Base-by-base conservation (phyloP, 1,139 yeast species). In the Meyerozyma elateridarum region DNA sequence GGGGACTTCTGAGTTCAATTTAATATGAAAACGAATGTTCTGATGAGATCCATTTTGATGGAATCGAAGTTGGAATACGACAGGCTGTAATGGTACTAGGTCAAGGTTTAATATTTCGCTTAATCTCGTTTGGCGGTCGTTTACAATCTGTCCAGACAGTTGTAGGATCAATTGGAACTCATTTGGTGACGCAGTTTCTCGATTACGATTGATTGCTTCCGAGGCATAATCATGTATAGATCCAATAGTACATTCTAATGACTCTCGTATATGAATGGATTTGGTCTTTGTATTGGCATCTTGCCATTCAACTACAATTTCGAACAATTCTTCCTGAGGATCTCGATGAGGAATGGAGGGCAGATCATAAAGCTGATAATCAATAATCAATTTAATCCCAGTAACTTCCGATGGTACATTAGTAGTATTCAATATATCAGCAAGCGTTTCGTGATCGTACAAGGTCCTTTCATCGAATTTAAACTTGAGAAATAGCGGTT, bases 251-350 rank as follows among this genome's bases (percentile, higher is more conserved):
- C 59, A 52, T 11, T 39, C 30, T 13, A 60, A 38, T 1, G 58
- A 36, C 32, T 57, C 64, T 15, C 62, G 35, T 7, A 50, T 32
- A 7, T 30, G 25, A 3, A 49, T 34, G 8, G 30, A 31, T n/a
- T 5, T 8, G 3, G 18, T n/a, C 1, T 28, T 28, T 3, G 47
- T 49, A 7, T 33, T 38, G 6, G 18, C 15, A 9, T 17, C 22
- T 14, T 27, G 16, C 50, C 54, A 52, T 26, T 36, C 37, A 15
- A 56, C 34, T 8, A 36, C 20, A 1, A 58, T 37, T 35, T 57
- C 60, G 34, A 57, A 57, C 15, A 54, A 32, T 25, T 48, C 51
- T 25, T 41, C 50, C 1, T 39, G 36, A 1, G 65, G 64, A 17
- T 49, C 55, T 24, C 55, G 30, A 3, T 26, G 29, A 5, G 61